Evolutionary conservation across 2,329 filamentous ascomycete genomes (phyloP).

Genomic region (Trichoderma simmonsii): DNA sequence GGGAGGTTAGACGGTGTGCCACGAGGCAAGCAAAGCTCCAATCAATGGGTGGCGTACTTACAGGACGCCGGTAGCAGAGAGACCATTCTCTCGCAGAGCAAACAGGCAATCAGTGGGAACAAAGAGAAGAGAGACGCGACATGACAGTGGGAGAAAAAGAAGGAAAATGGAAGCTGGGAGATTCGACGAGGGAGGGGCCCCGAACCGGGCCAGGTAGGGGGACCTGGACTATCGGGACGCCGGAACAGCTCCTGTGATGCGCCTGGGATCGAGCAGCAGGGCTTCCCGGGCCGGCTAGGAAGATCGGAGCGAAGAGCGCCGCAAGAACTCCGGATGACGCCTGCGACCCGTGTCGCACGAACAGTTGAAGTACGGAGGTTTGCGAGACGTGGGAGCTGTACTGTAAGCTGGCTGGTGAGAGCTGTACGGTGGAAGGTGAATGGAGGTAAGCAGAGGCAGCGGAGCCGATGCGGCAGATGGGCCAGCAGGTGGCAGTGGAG

Average conservation of each 20-base stretch:
- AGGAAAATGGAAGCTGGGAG: conserved; percentile 4
- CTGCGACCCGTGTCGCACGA: conserved; percentile 13
- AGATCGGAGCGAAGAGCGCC: not conserved
- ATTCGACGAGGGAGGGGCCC: conserved; percentile 11
- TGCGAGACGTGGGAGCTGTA: not conserved
- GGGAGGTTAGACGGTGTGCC: not conserved
- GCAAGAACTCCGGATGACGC: conserved; percentile 8
- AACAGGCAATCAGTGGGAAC: conserved; percentile 4
- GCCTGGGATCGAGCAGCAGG: not conserved
- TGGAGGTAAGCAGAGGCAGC: conserved; percentile 4
- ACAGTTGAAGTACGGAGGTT: not conserved
- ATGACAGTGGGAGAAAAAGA: conserved; percentile 6
- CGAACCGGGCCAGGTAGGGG: conserved; percentile 4
- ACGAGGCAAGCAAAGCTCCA: not conserved
- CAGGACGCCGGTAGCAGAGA: conserved; percentile 14
- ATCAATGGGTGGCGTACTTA: conserved; percentile 3
- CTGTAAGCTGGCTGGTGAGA: not conserved
- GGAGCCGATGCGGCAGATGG: conserved; percentile 16
- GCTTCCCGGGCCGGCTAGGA: not conserved
- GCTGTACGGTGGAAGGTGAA: not conserved
- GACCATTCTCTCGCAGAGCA: conserved; percentile 17
- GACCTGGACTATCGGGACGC: conserved; percentile 9
- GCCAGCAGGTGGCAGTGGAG: not conserved
- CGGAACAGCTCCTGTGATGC: conserved; percentile 2
- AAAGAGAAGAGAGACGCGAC: conserved; percentile 5